These are phyloP conservation scores for Pulveroboletus sp. DNA, from an alignment of 768 basidiomycete genomes.

Conservation along the genomic window DNA sequence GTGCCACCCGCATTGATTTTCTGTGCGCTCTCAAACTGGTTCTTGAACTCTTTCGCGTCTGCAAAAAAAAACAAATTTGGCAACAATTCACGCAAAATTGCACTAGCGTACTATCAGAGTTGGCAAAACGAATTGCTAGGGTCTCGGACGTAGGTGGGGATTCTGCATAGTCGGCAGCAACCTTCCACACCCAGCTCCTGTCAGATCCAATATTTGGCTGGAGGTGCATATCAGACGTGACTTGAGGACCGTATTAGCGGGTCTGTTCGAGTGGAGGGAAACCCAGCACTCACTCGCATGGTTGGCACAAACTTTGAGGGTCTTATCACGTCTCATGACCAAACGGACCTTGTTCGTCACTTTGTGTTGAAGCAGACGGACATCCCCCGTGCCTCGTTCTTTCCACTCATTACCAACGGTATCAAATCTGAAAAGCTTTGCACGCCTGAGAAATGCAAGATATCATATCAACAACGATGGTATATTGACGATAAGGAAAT, in stretches of 20 bases:
- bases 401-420: constrained; percentile 85
- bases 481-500: background rate
- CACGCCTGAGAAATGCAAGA: constrained; percentile 63
- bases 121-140: constrained; percentile 96
- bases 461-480: constrained; percentile 5
- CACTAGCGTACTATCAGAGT: constrained; percentile 82
- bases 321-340: constrained; percentile 99
- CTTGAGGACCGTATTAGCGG: constrained; percentile 39
- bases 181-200: constrained; percentile 99
- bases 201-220: constrained; percentile 99
- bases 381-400: constrained; percentile 95
- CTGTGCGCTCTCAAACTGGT: constrained; percentile 84
- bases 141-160: constrained; percentile 89
- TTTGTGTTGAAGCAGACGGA: constrained; percentile 87
- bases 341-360: constrained; percentile 88
- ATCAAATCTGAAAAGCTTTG: constrained; percentile 97
- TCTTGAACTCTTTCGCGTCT: constrained; percentile 85
- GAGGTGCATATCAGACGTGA: constrained; percentile 86
- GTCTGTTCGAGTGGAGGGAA: background rate
- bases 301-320: constrained; percentile 98
- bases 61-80: constrained; percentile 33
- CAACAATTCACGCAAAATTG: background rate
- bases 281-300: constrained; percentile 68
- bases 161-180: constrained; percentile 93
- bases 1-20: constrained; percentile 49